Evolutionary conservation across 345 rosid genomes (phyloP).

Genomic region (Turnera subulata): DNA sequence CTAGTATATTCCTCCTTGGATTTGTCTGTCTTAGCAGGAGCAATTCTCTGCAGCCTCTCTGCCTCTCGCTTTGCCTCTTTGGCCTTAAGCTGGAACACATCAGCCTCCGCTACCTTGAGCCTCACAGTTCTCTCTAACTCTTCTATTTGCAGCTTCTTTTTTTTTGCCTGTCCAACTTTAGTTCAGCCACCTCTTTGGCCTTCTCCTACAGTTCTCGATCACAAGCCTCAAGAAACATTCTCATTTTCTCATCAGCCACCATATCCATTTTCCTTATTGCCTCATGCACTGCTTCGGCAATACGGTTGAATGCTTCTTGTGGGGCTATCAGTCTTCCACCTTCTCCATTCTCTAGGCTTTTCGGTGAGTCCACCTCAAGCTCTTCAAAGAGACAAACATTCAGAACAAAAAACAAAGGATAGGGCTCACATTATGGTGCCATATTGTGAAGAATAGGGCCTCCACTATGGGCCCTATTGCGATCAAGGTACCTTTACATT

Average conservation of each 20-base stretch:
- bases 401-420: too few species aligned
- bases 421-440: too few species aligned
- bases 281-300: constrained; percentile 91
- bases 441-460: background rate
- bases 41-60: constrained; percentile 83
- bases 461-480: too few species aligned
- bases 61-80: constrained; percentile 88
- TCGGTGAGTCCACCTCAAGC: constrained; percentile 83
- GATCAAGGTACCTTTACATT: too few species aligned
- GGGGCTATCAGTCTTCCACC: constrained; percentile 82
- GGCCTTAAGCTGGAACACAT: constrained; percentile 97
- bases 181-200: constrained; percentile 76
- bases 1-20: constrained; percentile 92
- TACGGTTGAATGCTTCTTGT: constrained; percentile 90
- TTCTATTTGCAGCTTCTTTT: constrained; percentile 79
- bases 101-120: constrained; percentile 92
- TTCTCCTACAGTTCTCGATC: constrained; percentile 91
- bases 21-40: constrained; percentile 82
- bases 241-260: constrained; percentile 94
- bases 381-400: constrained; percentile 33
- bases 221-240: constrained; percentile 80
- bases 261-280: constrained; percentile 94
- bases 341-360: constrained; percentile 75
- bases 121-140: constrained; percentile 91
- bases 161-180: constrained; percentile 71